Evolutionary conservation across 768 basidiomycete genomes (phyloP), one percentile per base, ranked within the genome.

Genomic region (Hypholoma fasciculare): DNA sequence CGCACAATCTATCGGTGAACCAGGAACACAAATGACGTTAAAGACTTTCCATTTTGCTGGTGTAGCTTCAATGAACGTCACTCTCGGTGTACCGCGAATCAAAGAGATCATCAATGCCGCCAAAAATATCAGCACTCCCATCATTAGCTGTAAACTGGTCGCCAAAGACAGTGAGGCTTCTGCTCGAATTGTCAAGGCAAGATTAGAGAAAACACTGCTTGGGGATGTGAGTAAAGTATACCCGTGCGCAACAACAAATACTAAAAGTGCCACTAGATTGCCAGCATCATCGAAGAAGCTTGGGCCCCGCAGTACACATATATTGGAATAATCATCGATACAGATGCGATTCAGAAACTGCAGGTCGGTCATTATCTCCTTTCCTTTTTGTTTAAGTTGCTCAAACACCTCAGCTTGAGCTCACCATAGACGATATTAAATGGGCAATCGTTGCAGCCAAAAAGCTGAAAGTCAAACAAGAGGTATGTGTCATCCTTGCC

Each of bases 41-140:
- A 98, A 98, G 76, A 98, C 97, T 56, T 99, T 99, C 86, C 97
- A 99, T 81, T 99, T 98, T 74, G 97, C 97, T 66, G 97, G 97
- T 77, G 96, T 99, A 61, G 97, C 97, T 7, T 96, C 96, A 38
- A 99, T 98, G 97, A 98, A 98, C 75, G 94, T 99, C 61, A 99
- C 97, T 0, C 85, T 98, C 38, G 97, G 97, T 74, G 97, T 98
- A n/a, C 97, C 97, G 2, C 96, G 97, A 67, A 98, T 99, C 76
- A 98, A 98, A 73, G 97, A 99, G 74, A 98, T 99, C 63, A 99
- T 99, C 79, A 99, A 98, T 65, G 97, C 95, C 2, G 93, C 97
- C n/a, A 99, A 97, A 71, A 74, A 80, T 39, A 98, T 99, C 74
- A 95, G 90, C 68, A 99, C 97, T 0, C 97, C 97, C 3, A 98